Percentiles rank a stretch among this genome's conserved stretches.
These are phyloP conservation scores for Meripilus lineatus DNA, from an alignment of 1,284 basidiomycete genomes.

Conservation along the genomic window DNA sequence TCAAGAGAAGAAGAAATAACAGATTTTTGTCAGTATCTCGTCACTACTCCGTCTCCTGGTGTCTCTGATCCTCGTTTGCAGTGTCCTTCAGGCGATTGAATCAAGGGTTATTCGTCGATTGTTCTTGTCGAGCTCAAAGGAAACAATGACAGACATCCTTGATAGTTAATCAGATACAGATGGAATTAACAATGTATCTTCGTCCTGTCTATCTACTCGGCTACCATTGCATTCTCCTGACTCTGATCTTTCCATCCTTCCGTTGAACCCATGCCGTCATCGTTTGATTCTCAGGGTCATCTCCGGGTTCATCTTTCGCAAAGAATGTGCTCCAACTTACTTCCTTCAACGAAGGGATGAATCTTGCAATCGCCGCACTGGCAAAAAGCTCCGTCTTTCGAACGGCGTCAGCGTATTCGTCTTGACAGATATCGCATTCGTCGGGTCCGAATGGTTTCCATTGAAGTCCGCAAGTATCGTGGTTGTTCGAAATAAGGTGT, in stretches of 20 bases:
- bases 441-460: constrained; percentile 33
- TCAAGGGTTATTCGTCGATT: no score
- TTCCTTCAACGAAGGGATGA: constrained; percentile 37
- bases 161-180: no score
- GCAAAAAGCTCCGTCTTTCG: constrained; percentile 38
- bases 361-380: constrained; percentile 37
- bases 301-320: constrained; percentile 16
- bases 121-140: no score
- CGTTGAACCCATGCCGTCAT: constrained; percentile 36
- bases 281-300: constrained; percentile 21
- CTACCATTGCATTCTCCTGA: constrained; percentile 38
- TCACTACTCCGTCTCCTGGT: no score
- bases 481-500: background rate
- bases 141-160: no score
- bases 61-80: no score
- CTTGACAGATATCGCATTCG: constrained; percentile 29
- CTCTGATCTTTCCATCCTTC: constrained; percentile 32
- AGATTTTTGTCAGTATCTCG: no score
- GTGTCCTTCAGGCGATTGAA: no score
- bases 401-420: constrained; percentile 22
- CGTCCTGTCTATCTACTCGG: no score
- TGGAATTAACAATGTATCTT: no score
- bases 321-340: constrained; percentile 57
- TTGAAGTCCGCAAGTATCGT: constrained; percentile 14
- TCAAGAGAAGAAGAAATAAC: background rate